Evolutionary conservation across 345 rosid genomes (phyloP).

Genomic region (Populus pruinosa): DNA sequence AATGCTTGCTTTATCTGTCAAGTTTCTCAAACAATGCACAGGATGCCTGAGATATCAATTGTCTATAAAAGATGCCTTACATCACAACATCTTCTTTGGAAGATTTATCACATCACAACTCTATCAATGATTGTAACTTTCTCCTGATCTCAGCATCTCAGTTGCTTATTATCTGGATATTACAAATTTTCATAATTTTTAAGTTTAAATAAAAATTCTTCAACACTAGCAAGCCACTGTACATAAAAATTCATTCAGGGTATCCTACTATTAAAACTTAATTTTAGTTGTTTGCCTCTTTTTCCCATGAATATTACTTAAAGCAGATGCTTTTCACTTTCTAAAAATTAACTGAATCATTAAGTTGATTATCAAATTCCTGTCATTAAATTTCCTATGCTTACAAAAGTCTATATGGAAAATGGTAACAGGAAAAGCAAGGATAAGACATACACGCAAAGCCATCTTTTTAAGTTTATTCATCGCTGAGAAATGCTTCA

Average conservation of each 20-base stretch:
- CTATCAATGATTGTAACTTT: background rate
- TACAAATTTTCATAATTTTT: background rate
- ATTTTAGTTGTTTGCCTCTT: background rate
- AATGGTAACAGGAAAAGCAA: constrained; percentile 1
- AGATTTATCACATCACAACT: background rate
- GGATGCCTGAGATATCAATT: background rate
- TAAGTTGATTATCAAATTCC: constrained; percentile 6
- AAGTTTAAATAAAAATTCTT: background rate
- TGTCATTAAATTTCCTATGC: background rate
- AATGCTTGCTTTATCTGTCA: background rate
- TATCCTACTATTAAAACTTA: background rate
- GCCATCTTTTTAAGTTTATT: constrained; percentile 98
- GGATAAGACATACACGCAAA: constrained; percentile 53
- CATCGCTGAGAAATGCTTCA: constrained; percentile 95
- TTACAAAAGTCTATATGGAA: background rate
- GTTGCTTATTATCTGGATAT: background rate
- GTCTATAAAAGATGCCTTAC: background rate
- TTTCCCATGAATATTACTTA: background rate
- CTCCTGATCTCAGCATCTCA: background rate
- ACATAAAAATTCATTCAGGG: background rate
- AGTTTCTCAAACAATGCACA: background rate
- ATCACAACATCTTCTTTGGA: background rate
- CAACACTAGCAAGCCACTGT: background rate
- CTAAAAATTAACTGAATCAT: background rate
- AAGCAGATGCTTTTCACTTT: background rate